phyloP scores from a whole-genome alignment of 2,329 filamentous ascomycete genomes.

The Proliferodiscus dingleyae region DNA sequence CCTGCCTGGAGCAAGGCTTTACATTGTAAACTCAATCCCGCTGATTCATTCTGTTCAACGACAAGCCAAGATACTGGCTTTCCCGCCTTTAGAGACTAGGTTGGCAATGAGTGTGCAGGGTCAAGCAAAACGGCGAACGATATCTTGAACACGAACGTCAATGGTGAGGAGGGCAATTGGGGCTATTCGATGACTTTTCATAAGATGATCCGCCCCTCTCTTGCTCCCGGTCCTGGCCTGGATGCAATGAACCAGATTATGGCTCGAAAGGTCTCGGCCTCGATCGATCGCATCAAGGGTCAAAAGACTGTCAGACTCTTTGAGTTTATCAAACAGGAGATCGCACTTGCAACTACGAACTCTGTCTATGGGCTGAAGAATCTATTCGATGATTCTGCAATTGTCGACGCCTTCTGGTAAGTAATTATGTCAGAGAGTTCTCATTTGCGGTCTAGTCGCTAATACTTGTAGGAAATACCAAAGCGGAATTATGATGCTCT shows the following conservation, averaged over 20 bases:
- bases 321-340: conserved; percentile 9
- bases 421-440: conserved; percentile 3
- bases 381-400: conserved; percentile 33
- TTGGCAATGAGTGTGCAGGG: conserved; percentile 1
- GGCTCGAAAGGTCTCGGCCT: conserved; percentile 27
- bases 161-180: conserved; percentile 31
- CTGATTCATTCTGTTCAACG: conserved; percentile 37
- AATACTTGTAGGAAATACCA: neutral
- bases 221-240: conserved; percentile 30
- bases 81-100: conserved; percentile 34
- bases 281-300: conserved; percentile 8
- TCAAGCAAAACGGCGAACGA: conserved; percentile 27
- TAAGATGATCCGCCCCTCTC: conserved; percentile 31
- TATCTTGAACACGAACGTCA: conserved; percentile 29
- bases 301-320: conserved; percentile 28
- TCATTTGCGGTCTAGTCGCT: neutral
- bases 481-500: conserved; percentile 2
- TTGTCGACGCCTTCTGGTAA: conserved; percentile 35
- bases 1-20: conserved; percentile 38
- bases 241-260: conserved; percentile 34
- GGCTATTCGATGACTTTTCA: conserved; percentile 32
- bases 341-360: conserved; percentile 34
- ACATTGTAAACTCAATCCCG: conserved; percentile 36
- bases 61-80: conserved; percentile 34
- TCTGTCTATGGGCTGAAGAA: conserved; percentile 39